Evolutionary conservation across 768 basidiomycete genomes (phyloP), one percentile per base, ranked within the genome.

Genomic region (Mycena rosella): DNA sequence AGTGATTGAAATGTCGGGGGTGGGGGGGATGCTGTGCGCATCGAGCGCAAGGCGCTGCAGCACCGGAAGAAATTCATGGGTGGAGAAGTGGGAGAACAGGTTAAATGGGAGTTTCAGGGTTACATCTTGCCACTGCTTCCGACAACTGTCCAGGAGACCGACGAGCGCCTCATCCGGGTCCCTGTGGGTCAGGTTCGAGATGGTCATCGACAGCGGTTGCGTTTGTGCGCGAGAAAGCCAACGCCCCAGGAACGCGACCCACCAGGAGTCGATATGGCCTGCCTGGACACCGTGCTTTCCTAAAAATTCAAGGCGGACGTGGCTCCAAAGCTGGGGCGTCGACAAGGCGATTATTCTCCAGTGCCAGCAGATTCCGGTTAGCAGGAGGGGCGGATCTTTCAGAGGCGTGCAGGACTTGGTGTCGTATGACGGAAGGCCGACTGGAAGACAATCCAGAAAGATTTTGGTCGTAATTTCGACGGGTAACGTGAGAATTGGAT

Each of bases 381-480:
- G 26, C 3, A 65, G 5, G 7, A 59, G 15, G 38, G 64, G 51
- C 1, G 57, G 57, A 3, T 45, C 20, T 7, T 65, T 26, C 38
- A 32, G 15, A 1, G 40, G 51, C 11, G 17, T 44, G 2, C 11
- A 30, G 1, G 11, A 8, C 10, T 36, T 54, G 5, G n/a, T 11
- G 5, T 52, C 24, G 7, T 17, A 38, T 27, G 17, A 1, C 3
- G 24, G 4, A 36, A 48, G 15, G 24, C 6, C 13, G 53, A 18
- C 29, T 5, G 56, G 24, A 26, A 57, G 24, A 22, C 66, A 67
- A 10, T 26, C 27, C 2, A 67, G 24, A 30, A 67, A 62, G 24
- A 67, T 68, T 56, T 61, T 36, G 8, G 60, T 58, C 11, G 67
- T 68, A n/a, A 68, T 57, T 36, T 68, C 67, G 47, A 62, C 47